Base-by-base conservation (phyloP, 2,329 filamentous ascomycete genomes). In the Capronia americana region DNA sequence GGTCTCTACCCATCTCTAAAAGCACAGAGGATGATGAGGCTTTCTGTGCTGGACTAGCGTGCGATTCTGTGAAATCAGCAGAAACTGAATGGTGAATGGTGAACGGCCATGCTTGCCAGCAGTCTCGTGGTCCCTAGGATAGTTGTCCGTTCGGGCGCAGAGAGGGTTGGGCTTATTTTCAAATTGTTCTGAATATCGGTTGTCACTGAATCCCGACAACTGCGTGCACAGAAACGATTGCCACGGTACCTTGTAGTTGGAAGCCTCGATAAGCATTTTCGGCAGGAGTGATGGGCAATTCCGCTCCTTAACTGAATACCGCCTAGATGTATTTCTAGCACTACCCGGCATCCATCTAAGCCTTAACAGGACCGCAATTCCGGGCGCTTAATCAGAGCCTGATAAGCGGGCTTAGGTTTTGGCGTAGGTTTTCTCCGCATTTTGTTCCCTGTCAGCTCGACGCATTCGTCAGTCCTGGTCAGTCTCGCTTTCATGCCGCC, bases 11-110 rank as follows among this genome's bases (percentile, higher is more conserved):
- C 14, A 7, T 28, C 28, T 54, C 51, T 8, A 32, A 54, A 32
- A 32, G 8, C 26, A 54, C 51, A 28, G 28, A 54, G 51, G 51
- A 54, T 14, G 51, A 54, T 26, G 28, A 12, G 17, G 51, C 51
- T 28, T 54, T 54, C n/a, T 54, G 51, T 54, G 51, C 23, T 54
- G 51, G 26, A 30, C 26, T 54, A 7, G 51, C 26, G 3, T 54
- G 51, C 51, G 28, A 54, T 17, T 8, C 28, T 10, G 17, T 32
- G 51, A 26, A 54, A n/a, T n/a, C 23, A n/a, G 51, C 51, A 5
- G 51, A 20, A 32, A 54, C 51, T 3, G 51, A 54, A 32, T 54
- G 51, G 51, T 54, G 26, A 54, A 28, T n/a, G 24, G 26, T 54
- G 10, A 10, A 6, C 6, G 26, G 7, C 7, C n/a, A 12, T n/a